phyloP scores from a whole-genome alignment of 2,329 filamentous ascomycete species.

The Alternaria viburni region DNA sequence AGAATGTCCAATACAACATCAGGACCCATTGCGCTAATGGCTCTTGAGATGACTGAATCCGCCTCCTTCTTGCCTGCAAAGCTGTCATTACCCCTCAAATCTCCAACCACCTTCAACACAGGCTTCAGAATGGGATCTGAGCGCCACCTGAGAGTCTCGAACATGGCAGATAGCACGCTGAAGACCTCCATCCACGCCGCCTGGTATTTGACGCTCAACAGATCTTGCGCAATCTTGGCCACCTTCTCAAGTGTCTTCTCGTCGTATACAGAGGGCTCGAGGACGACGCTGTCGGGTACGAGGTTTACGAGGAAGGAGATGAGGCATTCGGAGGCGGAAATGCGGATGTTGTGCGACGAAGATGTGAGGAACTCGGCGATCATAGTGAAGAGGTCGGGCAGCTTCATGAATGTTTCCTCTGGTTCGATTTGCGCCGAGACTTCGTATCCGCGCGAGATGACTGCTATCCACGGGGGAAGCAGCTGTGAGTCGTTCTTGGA shows the following conservation, averaged over 20 bases:
- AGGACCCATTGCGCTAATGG: conserved; percentile 88
- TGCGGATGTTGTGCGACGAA: conserved; percentile 87
- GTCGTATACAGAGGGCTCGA: conserved; percentile 90
- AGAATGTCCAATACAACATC: conserved; percentile 81
- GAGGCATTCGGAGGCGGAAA: conserved; percentile 93
- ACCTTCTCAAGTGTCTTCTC: conserved; percentile 88
- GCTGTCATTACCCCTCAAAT: conserved; percentile 83
- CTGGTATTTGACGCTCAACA: conserved; percentile 91
- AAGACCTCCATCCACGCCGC: conserved; percentile 95
- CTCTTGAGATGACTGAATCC: conserved; percentile 86
- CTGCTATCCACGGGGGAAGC: conserved; percentile 94
- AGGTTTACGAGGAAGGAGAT: conserved; percentile 93
- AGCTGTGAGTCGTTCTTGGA: conserved; percentile 93
- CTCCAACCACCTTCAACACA: conserved; percentile 80
- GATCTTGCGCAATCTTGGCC: conserved; percentile 71
- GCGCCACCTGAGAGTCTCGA: conserved; percentile 84
- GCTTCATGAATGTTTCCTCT: conserved; percentile 88
- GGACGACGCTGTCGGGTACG: conserved; percentile 78
- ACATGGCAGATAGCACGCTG: conserved; percentile 83
- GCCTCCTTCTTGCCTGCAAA: conserved; percentile 96
- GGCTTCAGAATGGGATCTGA: conserved; percentile 78
- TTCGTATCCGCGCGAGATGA: conserved; percentile 91
- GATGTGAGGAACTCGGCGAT: conserved; percentile 84
- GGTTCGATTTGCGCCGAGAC: conserved; percentile 87
- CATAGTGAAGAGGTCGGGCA: conserved; percentile 83